These are phyloP conservation scores for Pouteria glomerata DNA, from an alignment of 148 eudicot genomes.

Conservation along the genomic window DNA sequence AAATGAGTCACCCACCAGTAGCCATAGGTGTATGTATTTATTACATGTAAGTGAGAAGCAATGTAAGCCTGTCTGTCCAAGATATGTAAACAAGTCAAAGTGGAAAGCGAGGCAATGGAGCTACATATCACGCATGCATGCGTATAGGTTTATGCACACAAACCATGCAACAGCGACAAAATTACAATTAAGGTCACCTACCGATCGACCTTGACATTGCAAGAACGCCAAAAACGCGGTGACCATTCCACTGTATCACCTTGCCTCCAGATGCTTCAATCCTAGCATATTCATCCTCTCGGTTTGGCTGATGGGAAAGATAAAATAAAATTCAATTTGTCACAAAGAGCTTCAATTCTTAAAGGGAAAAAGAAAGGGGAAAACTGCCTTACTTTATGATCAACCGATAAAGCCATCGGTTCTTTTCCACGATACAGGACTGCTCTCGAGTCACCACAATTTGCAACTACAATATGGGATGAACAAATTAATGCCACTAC, in stretches of 20 bases:
- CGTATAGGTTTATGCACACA: not conserved
- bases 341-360: not conserved
- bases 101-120: not conserved
- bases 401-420: conserved; percentile 49
- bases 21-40: not conserved
- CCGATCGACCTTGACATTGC: conserved; percentile 77
- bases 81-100: not conserved
- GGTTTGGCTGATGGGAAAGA: conserved; percentile 37
- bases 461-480: conserved; percentile 61
- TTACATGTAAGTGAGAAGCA: not conserved
- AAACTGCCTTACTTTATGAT: conserved; percentile 48
- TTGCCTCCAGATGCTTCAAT: conserved; percentile 71
- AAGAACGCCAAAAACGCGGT: conserved; percentile 67
- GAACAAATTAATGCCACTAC: conserved; percentile 59
- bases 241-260: conserved; percentile 69
- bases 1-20: no score
- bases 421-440: conserved; percentile 72
- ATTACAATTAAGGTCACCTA: conserved; percentile 22
- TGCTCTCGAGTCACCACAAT: conserved; percentile 75
- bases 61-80: not conserved
- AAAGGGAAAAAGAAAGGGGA: not conserved
- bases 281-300: conserved; percentile 67
- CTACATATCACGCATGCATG: not conserved
- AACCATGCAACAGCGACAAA: not conserved
- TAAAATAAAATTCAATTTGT: not conserved